Evolutionary conservation across 2,329 filamentous ascomycete species (phyloP).

Genomic region (Phialophora macrospora): DNA sequence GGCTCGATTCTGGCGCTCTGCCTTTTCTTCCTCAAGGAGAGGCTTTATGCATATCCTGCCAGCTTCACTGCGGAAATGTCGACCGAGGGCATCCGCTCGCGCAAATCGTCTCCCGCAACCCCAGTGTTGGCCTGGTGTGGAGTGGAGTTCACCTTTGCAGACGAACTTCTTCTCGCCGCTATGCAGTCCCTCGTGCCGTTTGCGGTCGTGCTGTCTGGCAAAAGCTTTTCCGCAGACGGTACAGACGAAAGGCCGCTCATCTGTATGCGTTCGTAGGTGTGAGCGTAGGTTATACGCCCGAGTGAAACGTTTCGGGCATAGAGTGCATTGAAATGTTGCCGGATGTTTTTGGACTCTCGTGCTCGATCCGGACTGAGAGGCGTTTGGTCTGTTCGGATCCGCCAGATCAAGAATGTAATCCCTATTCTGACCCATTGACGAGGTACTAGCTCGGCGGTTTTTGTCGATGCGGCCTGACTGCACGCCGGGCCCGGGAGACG

Average conservation of each 20-base stretch:
- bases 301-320: conserved; percentile 96
- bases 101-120: conserved; percentile 93
- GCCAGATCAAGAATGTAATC: conserved; percentile 89
- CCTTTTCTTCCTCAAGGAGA: conserved; percentile 90
- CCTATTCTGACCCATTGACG: conserved; percentile 59
- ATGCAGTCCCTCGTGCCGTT: conserved; percentile 93
- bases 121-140: conserved; percentile 73
- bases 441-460: conserved; percentile 51
- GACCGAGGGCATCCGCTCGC: conserved; percentile 88
- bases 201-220: conserved; percentile 94
- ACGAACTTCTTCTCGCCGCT: conserved; percentile 99
- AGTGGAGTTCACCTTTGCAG: conserved; percentile 85
- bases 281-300: conserved; percentile 95
- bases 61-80: conserved; percentile 94
- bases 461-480: conserved; percentile 43
- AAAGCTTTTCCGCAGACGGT: conserved; percentile 97
- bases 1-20: conserved; percentile 76
- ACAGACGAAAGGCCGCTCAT: conserved; percentile 95
- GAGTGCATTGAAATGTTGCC: conserved; percentile 90
- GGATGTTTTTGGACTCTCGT: conserved; percentile 97
- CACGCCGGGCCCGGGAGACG: conserved; percentile 45
- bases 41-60: conserved; percentile 96
- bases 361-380: conserved; percentile 58
- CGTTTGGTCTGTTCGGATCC: conserved; percentile 79
- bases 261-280: conserved; percentile 92